Evolutionary conservation across 2,329 filamentous ascomycete species (phyloP).

Genomic region (Coleophoma eucalyptorum): DNA sequence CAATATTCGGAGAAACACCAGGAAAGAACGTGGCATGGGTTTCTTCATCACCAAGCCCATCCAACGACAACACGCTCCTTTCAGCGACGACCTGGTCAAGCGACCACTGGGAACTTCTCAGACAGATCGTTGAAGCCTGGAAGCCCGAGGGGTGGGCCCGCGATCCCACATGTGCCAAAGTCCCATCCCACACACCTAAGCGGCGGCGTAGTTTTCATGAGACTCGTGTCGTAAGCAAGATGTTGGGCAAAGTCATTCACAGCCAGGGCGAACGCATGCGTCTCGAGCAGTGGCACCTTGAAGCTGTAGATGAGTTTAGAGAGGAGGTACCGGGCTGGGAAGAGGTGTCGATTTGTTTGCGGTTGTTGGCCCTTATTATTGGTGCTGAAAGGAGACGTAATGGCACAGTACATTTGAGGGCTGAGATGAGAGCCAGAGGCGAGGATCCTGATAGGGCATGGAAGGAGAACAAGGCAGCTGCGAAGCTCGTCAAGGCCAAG

Average conservation of each 20-base stretch:
- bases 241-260: conserved; percentile 23
- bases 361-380: conserved; percentile 23
- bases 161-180: not conserved
- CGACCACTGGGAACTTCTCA: conserved; percentile 26
- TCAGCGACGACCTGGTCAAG: conserved; percentile 24
- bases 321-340: conserved; percentile 26
- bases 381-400: conserved; percentile 19
- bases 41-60: conserved; percentile 24
- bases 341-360: conserved; percentile 25
- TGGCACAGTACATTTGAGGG: not conserved
- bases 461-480: not conserved
- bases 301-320: conserved; percentile 28
- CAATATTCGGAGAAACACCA: conserved; percentile 8
- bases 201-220: not conserved
- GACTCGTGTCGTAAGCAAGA: conserved; percentile 23
- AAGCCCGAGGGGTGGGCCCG: conserved; percentile 15
- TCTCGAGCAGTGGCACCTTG: conserved; percentile 29
- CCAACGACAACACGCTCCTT: conserved; percentile 7
- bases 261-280: conserved; percentile 16
- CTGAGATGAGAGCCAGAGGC: not conserved
- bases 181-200: not conserved
- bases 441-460: not conserved
- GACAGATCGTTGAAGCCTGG: conserved; percentile 21
- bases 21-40: conserved; percentile 25
- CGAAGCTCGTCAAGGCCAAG: not conserved